phyloP scores from a whole-genome alignment of 768 basidiomycete genomes.

The Termitomyces sp. region DNA sequence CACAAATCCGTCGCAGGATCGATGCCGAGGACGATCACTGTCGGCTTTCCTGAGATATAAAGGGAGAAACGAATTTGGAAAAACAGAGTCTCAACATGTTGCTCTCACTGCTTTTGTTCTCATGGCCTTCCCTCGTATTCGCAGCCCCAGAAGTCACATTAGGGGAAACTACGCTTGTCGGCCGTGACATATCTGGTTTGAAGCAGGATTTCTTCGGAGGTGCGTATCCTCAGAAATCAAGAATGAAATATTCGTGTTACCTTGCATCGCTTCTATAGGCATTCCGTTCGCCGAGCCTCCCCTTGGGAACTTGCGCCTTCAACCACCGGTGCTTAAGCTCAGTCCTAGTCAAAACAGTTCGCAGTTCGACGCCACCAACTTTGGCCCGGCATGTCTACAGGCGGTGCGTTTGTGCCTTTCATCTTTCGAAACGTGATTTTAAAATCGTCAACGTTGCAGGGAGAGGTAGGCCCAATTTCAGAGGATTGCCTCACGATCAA shows the following conservation, averaged over 20 bases:
- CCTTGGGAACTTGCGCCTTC: slow-evolving; percentile 39
- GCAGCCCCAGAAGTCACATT: slow-evolving; percentile 32
- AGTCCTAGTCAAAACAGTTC: slow-evolving; percentile 31
- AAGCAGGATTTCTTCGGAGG: slow-evolving; percentile 47
- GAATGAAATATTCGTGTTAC: no score
- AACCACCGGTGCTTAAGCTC: slow-evolving; percentile 17
- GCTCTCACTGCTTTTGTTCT: not conserved
- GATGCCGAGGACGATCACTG: not conserved
- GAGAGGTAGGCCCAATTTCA: slow-evolving; percentile 22
- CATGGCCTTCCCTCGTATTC: not conserved
- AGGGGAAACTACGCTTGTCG: slow-evolving; percentile 33
- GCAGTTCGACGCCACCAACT: slow-evolving; percentile 39
- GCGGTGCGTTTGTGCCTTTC: slow-evolving; percentile 18
- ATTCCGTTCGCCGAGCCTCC: slow-evolving; percentile 56
- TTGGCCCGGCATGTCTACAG: slow-evolving; percentile 40
- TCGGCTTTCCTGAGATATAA: not conserved
- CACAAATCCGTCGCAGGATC: not conserved
- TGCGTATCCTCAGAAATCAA: slow-evolving; percentile 11
- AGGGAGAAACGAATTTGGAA: not conserved
- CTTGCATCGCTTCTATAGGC: slow-evolving; percentile 21
- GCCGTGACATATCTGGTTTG: slow-evolving; percentile 26
- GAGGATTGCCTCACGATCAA: slow-evolving; percentile 62
- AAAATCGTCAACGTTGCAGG: not conserved
- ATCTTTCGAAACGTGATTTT: not conserved
- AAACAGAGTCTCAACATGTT: not conserved